Evolutionary conservation across 1,284 basidiomycete genomes (phyloP), one percentile per base, ranked within the genome.

Genomic region (Marasmius tenuissimus): DNA sequence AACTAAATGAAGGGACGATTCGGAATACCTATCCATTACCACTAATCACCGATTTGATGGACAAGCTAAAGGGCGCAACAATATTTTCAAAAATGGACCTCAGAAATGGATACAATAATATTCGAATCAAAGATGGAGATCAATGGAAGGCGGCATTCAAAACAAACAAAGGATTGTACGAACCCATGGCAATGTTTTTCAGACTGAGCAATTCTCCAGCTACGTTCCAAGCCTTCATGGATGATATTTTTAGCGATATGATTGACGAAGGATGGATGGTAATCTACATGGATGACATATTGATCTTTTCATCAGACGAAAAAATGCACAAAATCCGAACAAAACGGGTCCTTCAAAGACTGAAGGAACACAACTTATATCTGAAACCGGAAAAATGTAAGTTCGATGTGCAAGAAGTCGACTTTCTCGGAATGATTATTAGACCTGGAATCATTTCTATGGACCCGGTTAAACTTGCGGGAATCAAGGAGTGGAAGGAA

Each of bases 181-280:
- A 70, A 64, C 72, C 66, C 14, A 56, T 67, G 0, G 73, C 76
- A n/a, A 75, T 76, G 71, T 73, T 71, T 18, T 73, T 76, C 59
- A 69, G 75, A 0, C 60, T 77, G 1, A 70, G 66, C 37, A 77
- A 77, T 59, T 65, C 67, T 0, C 76, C 71, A 0, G 71, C 75
- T 0, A 68, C 68, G 1, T 73, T 71, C 55, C 70, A 71, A 52
- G 42, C 60, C 6, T 65, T 71, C 63, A 70, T 70, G 67, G 65
- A 71, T 51, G 60, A 65, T 10, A 62, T 72, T 48, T 73, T 68
- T 55, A 39, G 33, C 5, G 66, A 67, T 58, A 53, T 62, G 42
- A 64, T 73, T 50, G n/a, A 14, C 20, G 61, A 61, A 63, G 61
- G 68, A 16, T 11, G 54, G 20, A 65, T 73, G 27, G 54, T 68